Evolutionary conservation across 1,284 basidiomycete species (phyloP), one percentile per base, ranked within the genome.

Genomic region (Sporisorium sorghi): DNA sequence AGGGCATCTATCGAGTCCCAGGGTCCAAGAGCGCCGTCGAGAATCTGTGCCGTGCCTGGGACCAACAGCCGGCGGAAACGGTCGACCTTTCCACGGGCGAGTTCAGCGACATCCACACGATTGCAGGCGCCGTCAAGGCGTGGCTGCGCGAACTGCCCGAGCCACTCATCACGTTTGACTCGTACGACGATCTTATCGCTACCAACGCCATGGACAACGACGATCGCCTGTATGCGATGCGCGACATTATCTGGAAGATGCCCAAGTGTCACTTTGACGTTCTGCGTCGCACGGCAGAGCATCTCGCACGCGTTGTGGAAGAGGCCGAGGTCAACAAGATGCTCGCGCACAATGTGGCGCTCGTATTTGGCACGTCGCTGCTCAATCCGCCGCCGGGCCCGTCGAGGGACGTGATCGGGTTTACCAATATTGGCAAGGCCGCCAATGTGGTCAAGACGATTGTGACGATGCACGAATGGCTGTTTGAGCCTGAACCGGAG

Each of bases 81-180:
- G 51, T 83, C 23, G 67, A 78, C 32, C 62, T 84, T 2, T 51
- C 65, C 12, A 58, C 62, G 8, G 76, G 79, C 50, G 80, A 82
- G 43, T 81, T 69, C 47, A 77, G 76, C 68, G 83, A 84, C 55
- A 67, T 84, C 8, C 82, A 84, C 61, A 82, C 79, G 11, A 77
- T 84, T 33, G 65, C 80, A 5, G 83, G 82, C 24, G 76, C 75
- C 4, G 58, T 84, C 64, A 84, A 84, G 65, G 73, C 73, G 11
- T 84, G 81, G 81, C 71, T 83, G 14, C 76, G 82, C 17, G 83
- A 84, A n/a, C 57, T 84, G 28, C 83, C 83, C 2, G 82, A 83
- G 58, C 83, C 83, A 14, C 46, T 73, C n/a, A 76, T 84, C 30
- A 83, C 83, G 7, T 83, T 78, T 47, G 69, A 65, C n/a, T 82